Conservation (phyloP, 2,329 filamentous ascomycete genomes). For the Colletotrichum tofieldiae region DNA sequence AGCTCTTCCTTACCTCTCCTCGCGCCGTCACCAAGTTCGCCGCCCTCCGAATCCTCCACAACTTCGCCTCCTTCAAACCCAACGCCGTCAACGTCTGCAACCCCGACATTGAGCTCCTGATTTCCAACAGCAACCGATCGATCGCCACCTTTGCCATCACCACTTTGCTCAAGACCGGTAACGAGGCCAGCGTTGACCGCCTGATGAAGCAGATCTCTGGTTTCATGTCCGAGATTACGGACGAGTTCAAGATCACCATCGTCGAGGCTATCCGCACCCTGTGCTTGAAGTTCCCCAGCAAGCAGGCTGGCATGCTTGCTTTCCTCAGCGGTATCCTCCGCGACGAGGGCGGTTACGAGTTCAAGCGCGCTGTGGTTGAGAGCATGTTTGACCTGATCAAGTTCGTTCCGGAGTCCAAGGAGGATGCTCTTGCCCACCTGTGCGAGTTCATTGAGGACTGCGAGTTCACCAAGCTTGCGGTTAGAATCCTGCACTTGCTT, state of each 20-base stretch:
- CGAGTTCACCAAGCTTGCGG: slow-evolving; percentile 97
- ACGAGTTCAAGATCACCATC: slow-evolving; percentile 99
- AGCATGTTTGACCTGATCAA: slow-evolving; percentile 99
- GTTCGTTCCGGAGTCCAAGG: slow-evolving; percentile 91
- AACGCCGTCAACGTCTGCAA: slow-evolving; percentile 94
- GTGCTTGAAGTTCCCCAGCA: slow-evolving; percentile 97
- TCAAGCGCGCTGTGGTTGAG: slow-evolving; percentile 97
- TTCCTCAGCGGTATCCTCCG: slow-evolving; percentile 98
- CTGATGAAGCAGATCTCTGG: slow-evolving; percentile 98
- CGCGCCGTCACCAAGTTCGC: slow-evolving; percentile 98
- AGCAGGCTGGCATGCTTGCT: slow-evolving; percentile 97
- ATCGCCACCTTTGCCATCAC: slow-evolving; percentile 99
- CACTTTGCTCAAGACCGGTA: slow-evolving; percentile 97
- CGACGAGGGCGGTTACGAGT: slow-evolving; percentile 97
- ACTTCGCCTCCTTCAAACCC: slow-evolving; percentile 97
- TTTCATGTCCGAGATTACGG: slow-evolving; percentile 99
- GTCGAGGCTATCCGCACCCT: slow-evolving; percentile 97
- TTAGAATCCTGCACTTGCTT: slow-evolving; percentile 93
- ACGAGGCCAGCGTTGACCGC: slow-evolving; percentile 95
- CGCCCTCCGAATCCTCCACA: slow-evolving; percentile 95
- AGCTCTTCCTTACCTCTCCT: slow-evolving; percentile 96
- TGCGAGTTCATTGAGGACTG: slow-evolving; percentile 99
- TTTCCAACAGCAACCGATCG: slow-evolving; percentile 96
- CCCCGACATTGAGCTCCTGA: slow-evolving; percentile 95
- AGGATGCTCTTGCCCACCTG: slow-evolving; percentile 89